Evolutionary conservation across 2,329 filamentous ascomycete species (phyloP).

Genomic region (Botrytis fabae): DNA sequence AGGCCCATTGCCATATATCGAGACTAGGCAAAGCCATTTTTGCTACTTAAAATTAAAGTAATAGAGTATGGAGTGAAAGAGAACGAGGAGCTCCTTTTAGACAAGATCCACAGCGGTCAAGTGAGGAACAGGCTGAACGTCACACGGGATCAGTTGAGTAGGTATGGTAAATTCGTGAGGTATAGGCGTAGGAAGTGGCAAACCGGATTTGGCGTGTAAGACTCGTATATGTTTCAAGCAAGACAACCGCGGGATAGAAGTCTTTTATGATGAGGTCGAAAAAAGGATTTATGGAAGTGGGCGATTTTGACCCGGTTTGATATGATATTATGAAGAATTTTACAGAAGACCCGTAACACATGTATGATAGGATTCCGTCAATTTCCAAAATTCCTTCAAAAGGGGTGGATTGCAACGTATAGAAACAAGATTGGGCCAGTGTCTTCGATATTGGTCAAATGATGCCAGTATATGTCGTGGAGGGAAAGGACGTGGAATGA

Average conservation of each 20-base stretch:
- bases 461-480: slow-evolving; percentile 16
- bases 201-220: slow-evolving; percentile 9
- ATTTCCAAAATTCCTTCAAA: not conserved
- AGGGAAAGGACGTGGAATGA: slow-evolving; percentile 4
- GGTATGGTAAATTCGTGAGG: not conserved
- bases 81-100: slow-evolving; percentile 8
- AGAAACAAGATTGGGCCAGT: slow-evolving; percentile 11
- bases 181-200: not conserved
- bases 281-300: not conserved
- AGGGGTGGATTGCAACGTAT: slow-evolving; percentile 6
- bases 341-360: slow-evolving; percentile 11
- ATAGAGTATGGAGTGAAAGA: slow-evolving; percentile 8
- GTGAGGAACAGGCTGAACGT: slow-evolving; percentile 5
- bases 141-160: slow-evolving; percentile 3
- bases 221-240: slow-evolving; percentile 9
- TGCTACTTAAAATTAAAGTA: slow-evolving; percentile 14
- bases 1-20: slow-evolving; percentile 34
- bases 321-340: not conserved
- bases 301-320: not conserved
- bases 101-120: not conserved
- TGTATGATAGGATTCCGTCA: slow-evolving; percentile 14
- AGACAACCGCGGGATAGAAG: not conserved
- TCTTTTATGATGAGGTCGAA: slow-evolving; percentile 13
- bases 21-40: not conserved
- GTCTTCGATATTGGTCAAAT: slow-evolving; percentile 16